phyloP scores from a whole-genome alignment of 495 filamentous ascomycete species.

The Penicillium psychrofluorescens region DNA sequence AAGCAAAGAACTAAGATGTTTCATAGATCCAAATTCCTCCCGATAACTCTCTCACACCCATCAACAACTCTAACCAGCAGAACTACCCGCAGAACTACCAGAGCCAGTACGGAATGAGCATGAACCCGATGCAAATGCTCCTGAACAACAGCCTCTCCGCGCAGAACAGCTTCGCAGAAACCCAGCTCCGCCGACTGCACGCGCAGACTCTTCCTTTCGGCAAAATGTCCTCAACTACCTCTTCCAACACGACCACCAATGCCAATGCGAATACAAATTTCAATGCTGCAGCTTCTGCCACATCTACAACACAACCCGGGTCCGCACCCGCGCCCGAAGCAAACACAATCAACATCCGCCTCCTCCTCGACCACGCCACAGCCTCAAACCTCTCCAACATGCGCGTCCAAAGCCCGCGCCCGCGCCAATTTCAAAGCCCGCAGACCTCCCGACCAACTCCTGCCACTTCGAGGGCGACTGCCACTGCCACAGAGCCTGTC shows the following conservation, averaged over 20 bases:
- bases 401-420: background rate
- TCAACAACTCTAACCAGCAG: background rate
- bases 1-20: no score
- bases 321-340: background rate
- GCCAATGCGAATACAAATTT: no score
- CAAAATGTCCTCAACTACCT: no score
- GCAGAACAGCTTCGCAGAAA: conserved; percentile 3
- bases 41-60: background rate
- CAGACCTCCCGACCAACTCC: no score
- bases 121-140: conserved; percentile 1
- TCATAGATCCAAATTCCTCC: conserved; percentile 9
- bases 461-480: no score
- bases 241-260: no score
- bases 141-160: background rate
- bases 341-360: background rate
- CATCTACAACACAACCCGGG: no score
- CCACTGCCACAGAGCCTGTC: background rate
- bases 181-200: background rate
- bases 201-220: background rate
- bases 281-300: no score
- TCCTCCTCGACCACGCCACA: background rate
- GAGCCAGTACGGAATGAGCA: conserved; percentile 3
- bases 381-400: background rate
- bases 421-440: no score
- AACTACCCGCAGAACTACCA: conserved; percentile 1